phyloP scores from a whole-genome alignment of 2,329 filamentous ascomycete genomes.

The Passalora sequoiae region DNA sequence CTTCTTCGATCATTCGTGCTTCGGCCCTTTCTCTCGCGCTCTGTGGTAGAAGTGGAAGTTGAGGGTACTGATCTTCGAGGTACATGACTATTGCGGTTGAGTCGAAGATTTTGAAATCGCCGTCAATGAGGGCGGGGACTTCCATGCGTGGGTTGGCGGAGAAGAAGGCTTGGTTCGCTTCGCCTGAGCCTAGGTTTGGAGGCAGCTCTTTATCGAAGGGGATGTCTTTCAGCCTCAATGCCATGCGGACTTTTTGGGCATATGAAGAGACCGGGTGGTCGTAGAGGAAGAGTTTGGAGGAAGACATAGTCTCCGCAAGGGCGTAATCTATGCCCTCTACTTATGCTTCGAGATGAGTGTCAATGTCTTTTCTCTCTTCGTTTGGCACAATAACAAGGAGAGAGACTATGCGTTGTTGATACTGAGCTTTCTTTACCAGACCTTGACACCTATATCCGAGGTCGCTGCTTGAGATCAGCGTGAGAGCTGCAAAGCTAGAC shows the following conservation, averaged over 20 bases:
- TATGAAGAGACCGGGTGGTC: constrained; percentile 29
- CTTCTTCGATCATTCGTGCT: constrained; percentile 30
- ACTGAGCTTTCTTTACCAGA: no score
- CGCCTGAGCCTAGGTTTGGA: constrained; percentile 33
- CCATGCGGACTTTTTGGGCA: constrained; percentile 38
- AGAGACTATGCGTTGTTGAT: no score
- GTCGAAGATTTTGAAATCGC: constrained; percentile 31
- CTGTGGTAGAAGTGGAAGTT: constrained; percentile 20
- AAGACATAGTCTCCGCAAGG: no score
- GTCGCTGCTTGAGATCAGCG: no score
- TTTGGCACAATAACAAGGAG: no score
- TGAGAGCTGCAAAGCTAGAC: no score
- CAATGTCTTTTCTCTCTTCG: no score
- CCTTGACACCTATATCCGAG: no score
- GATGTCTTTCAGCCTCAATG: constrained; percentile 34
- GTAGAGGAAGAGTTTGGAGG: neutral
- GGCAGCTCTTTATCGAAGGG: constrained; percentile 33
- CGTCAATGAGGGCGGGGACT: constrained; percentile 32
- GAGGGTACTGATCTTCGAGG: constrained; percentile 29
- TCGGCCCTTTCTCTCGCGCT: constrained; percentile 20
- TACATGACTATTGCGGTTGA: constrained; percentile 32
- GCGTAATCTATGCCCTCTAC: no score
- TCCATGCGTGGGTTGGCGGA: constrained; percentile 34
- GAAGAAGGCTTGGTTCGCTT: constrained; percentile 27
- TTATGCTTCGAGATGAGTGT: no score